phyloP scores from a whole-genome alignment of 2,329 filamentous ascomycete genomes.

The Penicillium sp. region DNA sequence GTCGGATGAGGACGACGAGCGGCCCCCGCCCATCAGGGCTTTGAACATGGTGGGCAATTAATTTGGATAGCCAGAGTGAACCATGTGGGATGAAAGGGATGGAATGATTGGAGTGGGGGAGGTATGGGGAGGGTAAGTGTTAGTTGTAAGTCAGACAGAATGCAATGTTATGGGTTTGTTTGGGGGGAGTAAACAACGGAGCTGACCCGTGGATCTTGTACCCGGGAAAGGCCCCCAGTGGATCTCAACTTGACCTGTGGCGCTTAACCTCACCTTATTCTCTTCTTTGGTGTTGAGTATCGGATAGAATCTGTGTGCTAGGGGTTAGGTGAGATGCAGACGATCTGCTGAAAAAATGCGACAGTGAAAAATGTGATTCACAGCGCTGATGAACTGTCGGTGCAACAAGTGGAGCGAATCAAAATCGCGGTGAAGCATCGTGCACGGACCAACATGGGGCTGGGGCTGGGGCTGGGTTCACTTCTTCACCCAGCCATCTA shows the following conservation, averaged over 20 bases:
- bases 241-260: neutral
- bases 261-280: neutral
- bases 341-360: slow-evolving; percentile 1
- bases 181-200: slow-evolving; percentile 16
- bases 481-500: slow-evolving; percentile 8
- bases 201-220: slow-evolving; percentile 13
- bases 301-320: neutral
- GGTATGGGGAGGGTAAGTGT: slow-evolving; percentile 4
- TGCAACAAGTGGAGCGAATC: slow-evolving; percentile 27
- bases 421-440: slow-evolving; percentile 28
- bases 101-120: slow-evolving; percentile 8
- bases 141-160: slow-evolving; percentile 8
- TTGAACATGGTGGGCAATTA: slow-evolving; percentile 41
- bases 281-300: neutral
- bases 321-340: slow-evolving; percentile 3
- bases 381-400: slow-evolving; percentile 18
- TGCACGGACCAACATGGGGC: slow-evolving; percentile 20
- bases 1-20: slow-evolving; percentile 35
- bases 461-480: slow-evolving; percentile 12
- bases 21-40: slow-evolving; percentile 39
- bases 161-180: slow-evolving; percentile 29
- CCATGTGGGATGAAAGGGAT: slow-evolving; percentile 30
- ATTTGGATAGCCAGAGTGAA: slow-evolving; percentile 26
- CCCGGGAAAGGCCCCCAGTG: slow-evolving; percentile 3
- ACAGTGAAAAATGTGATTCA: slow-evolving; percentile 9